Percentiles rank a stretch among this genome's conserved stretches.
These are phyloP conservation scores for Allium sativum DNA, from an alignment of 106 monocot species.

Conservation along the genomic window DNA sequence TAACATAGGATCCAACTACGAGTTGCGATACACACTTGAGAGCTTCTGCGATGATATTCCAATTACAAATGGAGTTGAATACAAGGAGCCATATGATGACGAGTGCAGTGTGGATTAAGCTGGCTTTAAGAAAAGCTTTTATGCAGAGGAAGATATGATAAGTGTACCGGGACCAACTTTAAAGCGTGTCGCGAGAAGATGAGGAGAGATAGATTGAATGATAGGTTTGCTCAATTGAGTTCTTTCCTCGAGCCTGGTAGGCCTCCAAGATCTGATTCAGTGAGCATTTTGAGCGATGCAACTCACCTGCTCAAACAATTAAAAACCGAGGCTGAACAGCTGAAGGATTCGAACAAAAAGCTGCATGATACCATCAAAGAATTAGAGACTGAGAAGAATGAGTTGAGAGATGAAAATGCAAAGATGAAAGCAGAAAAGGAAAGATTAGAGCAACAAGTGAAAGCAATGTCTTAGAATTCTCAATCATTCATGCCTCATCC, in stretches of 20 bases:
- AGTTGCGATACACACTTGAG: conserved; percentile 44
- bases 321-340: conserved; percentile 51
- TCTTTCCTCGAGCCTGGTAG: conserved; percentile 50
- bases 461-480: conserved; percentile 42
- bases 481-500: conserved; percentile 46
- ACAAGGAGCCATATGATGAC: conserved; percentile 19
- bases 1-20: conserved; percentile 37
- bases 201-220: conserved; percentile 60
- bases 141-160: conserved; percentile 37
- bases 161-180: conserved; percentile 31
- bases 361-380: conserved; percentile 73
- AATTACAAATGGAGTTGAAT: conserved; percentile 14
- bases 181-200: conserved; percentile 78
- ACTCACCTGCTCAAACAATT: conserved; percentile 47
- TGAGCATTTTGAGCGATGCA: conserved; percentile 57
- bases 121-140: conserved; percentile 30
- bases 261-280: conserved; percentile 55
- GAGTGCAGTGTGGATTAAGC: conserved; percentile 17
- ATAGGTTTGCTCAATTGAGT: conserved; percentile 65
- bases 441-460: conserved; percentile 66
- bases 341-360: conserved; percentile 63
- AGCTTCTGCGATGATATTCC: conserved; percentile 34
- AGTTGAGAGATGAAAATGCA: conserved; percentile 70
- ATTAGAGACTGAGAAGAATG: conserved; percentile 73
- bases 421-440: conserved; percentile 67